Conservation (phyloP, 2,329 filamentous ascomycete genomes). For the Intubia oerlemansii region DNA sequence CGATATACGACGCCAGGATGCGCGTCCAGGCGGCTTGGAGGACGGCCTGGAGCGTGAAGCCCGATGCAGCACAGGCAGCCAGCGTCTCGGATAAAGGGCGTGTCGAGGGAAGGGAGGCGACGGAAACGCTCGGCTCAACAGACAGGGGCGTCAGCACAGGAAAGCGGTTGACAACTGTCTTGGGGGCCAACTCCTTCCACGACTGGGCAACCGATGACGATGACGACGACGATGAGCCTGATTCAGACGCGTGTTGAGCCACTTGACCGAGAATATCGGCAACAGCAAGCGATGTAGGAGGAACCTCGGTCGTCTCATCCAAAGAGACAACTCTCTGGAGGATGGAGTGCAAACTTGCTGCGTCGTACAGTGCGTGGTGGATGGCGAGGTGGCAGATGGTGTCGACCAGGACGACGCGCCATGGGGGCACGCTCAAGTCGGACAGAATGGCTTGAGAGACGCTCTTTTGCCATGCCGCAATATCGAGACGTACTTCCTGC, state of each 20-base stretch:
- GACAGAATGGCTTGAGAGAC: no score
- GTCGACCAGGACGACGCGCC: conserved; percentile 33
- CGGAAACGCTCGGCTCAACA: conserved; percentile 13
- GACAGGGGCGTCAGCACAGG: conserved; percentile 50
- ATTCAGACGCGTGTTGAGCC: no score
- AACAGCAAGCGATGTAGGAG: conserved; percentile 14
- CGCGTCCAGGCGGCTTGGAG: conserved; percentile 62
- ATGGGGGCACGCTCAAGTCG: no score
- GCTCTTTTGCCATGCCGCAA: no score
- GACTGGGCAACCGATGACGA: conserved; percentile 24
- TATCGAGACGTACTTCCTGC: no score
- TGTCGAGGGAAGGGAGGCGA: conserved; percentile 14
- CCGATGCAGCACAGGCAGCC: conserved; percentile 27
- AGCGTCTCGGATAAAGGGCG: conserved; percentile 27
- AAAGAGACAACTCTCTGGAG: conserved; percentile 37
- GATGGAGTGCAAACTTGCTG: conserved; percentile 45
- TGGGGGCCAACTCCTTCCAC: conserved; percentile 37
- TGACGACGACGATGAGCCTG: conserved; percentile 7
- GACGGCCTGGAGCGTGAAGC: conserved; percentile 55
- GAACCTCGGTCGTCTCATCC: conserved; percentile 4
- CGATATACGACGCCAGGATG: conserved; percentile 54
- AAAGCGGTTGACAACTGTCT: conserved; percentile 44
- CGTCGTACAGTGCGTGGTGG: conserved; percentile 77
- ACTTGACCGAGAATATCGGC: conserved; percentile 18
- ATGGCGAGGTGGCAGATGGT: conserved; percentile 22